Evolutionary conservation across 2,329 filamentous ascomycete species (phyloP).

Genomic region (Ascochyta clinopodiicola): DNA sequence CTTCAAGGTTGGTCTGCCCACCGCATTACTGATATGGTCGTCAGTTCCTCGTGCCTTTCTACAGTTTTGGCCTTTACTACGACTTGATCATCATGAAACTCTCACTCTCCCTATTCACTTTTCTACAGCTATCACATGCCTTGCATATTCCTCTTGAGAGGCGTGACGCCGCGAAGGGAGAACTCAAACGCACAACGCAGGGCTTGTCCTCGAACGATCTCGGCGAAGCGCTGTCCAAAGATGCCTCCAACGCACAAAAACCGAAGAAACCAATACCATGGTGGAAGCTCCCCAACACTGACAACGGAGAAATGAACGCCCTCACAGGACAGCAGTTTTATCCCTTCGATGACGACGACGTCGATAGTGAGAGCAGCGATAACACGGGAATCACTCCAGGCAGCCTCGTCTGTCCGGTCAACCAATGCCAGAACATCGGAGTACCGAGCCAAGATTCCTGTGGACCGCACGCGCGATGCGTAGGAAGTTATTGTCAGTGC

Average conservation of each 20-base stretch:
- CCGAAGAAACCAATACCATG: slow-evolving; percentile 5
- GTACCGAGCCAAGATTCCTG: not conserved
- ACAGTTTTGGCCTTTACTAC: not conserved
- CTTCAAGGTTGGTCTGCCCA: not conserved
- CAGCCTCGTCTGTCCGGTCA: not conserved
- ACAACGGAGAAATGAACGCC: slow-evolving; percentile 10
- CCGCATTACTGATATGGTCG: not conserved
- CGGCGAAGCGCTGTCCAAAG: no score
- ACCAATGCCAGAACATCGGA: slow-evolving; percentile 1
- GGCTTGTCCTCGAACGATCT: not conserved
- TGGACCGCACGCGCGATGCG: slow-evolving; percentile 8
- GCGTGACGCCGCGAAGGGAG: no score
- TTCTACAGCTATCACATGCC: not conserved
- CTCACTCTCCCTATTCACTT: not conserved
- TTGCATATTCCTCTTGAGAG: not conserved
- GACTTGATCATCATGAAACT: not conserved
- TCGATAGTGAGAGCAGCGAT: not conserved
- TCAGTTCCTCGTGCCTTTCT: not conserved
- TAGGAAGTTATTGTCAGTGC: slow-evolving; percentile 3
- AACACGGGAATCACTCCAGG: not conserved
- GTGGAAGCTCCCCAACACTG: slow-evolving; percentile 9
- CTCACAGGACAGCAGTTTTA: slow-evolving; percentile 8
- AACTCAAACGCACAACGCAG: not conserved
- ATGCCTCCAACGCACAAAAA: not conserved
- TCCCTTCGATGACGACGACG: slow-evolving; percentile 2